Percentiles rank a stretch among this genome's conserved stretches.
Conservation (phyloP, 768 basidiomycete genomes). For the Boletus fagicola region DNA sequence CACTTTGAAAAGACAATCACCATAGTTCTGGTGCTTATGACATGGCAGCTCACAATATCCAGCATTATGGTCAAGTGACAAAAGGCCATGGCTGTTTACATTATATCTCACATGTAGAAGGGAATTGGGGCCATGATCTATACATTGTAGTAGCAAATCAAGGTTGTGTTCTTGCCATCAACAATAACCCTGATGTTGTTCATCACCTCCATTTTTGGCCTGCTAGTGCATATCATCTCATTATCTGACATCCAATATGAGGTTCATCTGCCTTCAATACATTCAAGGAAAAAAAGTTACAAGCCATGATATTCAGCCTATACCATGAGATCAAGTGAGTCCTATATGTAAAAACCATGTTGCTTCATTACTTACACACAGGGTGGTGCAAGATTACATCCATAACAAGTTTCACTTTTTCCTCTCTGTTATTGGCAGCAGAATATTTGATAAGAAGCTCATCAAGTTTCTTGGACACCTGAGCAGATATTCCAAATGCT, state of each 20-base stretch:
- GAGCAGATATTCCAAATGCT: not conserved
- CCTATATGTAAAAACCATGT: not conserved
- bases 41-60: not conserved
- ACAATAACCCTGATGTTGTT: not conserved
- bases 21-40: too few species aligned
- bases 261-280: too few species aligned
- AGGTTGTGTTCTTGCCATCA: not conserved
- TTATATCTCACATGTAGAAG: not conserved
- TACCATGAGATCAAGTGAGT: not conserved
- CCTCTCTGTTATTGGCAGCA: not conserved
- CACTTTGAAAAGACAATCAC: too few species aligned
- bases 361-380: not conserved
- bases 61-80: not conserved
- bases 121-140: not conserved
- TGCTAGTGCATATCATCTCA: not conserved
- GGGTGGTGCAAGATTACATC: not conserved
- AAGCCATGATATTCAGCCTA: not conserved
- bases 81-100: not conserved
- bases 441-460: not conserved
- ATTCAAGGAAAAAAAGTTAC: not conserved
- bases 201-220: not conserved
- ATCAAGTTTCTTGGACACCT: not conserved
- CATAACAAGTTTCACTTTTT: not conserved
- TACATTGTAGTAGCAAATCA: not conserved
- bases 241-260: not conserved